Evolutionary conservation across 1,284 basidiomycete genomes (phyloP).

Genomic region (Sanguinoderma infundibulare): DNA sequence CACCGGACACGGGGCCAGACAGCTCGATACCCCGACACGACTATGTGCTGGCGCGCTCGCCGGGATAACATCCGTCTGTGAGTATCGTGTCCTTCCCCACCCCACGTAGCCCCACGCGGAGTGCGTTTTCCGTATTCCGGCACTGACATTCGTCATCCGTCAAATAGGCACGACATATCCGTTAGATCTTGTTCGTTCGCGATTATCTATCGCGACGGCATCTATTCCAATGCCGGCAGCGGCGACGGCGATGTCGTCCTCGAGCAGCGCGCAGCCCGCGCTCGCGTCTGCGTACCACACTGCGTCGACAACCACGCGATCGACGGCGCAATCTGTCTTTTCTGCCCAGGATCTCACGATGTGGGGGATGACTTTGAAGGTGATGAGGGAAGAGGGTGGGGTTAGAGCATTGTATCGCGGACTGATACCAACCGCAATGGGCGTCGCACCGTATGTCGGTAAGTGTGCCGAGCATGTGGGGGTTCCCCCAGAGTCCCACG

Average conservation of each 20-base stretch:
- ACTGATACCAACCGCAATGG: conserved; percentile 85
- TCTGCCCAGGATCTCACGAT: conserved; percentile 72
- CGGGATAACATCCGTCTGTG: conserved; percentile 80
- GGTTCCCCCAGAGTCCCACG: conserved; percentile 5
- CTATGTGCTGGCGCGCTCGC: conserved; percentile 87
- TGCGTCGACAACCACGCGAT: conserved; percentile 40
- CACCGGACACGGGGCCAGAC: conserved; percentile 65
- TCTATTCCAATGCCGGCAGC: conserved; percentile 52
- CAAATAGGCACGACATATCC: conserved; percentile 86
- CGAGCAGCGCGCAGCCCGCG: conserved; percentile 36
- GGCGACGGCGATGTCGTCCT: conserved; percentile 23
- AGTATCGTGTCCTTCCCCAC: conserved; percentile 14
- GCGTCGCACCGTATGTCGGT: conserved; percentile 90
- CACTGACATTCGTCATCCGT: conserved; percentile 4
- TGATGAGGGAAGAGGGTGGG: conserved; percentile 91
- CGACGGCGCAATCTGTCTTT: conserved; percentile 40
- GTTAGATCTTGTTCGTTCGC: conserved; percentile 90
- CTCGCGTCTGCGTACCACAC: conserved; percentile 61
- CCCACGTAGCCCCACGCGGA: conserved; percentile 1
- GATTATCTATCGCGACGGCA: conserved; percentile 90
- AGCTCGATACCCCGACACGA: conserved; percentile 84
- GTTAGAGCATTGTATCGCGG: conserved; percentile 88
- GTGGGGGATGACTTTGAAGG: conserved; percentile 87
- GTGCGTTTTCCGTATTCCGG: conserved; percentile 7
- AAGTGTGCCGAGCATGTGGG: conserved; percentile 11